Conservation (phyloP, 345 rosid genomes). For the Reutealis trisperma region DNA sequence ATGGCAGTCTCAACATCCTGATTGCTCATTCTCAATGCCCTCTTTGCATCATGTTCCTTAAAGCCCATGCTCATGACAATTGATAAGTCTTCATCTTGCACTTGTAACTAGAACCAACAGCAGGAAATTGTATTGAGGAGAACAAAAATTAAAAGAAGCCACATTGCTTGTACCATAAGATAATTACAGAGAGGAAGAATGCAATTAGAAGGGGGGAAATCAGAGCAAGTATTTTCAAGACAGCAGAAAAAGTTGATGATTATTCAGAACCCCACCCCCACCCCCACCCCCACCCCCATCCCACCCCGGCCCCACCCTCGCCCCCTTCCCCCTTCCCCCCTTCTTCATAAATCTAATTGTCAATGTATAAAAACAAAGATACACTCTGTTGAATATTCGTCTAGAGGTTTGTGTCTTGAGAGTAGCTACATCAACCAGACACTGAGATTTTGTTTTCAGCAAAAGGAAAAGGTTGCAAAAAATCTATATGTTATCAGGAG, state of each 20-base stretch:
- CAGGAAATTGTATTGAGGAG: background rate
- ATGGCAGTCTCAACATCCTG: conserved; percentile 75
- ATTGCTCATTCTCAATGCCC: conserved; percentile 79
- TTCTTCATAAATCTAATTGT: background rate
- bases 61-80: conserved; percentile 88
- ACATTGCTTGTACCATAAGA: background rate
- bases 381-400: background rate
- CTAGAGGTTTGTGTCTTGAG: background rate
- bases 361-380: background rate
- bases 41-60: conserved; percentile 64
- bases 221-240: background rate
- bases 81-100: conserved; percentile 76
- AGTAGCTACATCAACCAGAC: background rate
- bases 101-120: conserved; percentile 62
- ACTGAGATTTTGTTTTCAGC: background rate
- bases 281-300: too few species aligned
- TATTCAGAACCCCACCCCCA: too few species aligned
- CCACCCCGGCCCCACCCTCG: too few species aligned
- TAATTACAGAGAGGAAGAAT: background rate
- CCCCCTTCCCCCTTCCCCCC: too few species aligned
- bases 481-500: background rate
- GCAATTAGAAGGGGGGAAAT: background rate
- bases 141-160: background rate
- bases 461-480: background rate
- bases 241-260: background rate